Base-by-base conservation (phyloP, 2,329 filamentous ascomycete genomes). In the Clarireedia paspali region DNA sequence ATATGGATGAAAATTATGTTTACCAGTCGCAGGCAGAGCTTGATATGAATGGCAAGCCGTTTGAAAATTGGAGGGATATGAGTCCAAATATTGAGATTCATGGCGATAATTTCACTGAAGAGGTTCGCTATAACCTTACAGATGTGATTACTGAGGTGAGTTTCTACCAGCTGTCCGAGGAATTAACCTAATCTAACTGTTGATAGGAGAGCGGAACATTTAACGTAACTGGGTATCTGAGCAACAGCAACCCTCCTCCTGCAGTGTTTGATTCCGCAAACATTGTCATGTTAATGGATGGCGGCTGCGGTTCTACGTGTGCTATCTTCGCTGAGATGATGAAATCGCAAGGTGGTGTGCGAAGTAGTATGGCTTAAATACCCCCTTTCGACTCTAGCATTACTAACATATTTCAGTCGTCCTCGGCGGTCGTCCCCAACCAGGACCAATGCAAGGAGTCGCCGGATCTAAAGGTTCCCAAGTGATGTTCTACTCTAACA, bases 401-500 rank as follows among this genome's bases (percentile, higher is more conserved):
- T n/a, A 14, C 20, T 55, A 45, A 55, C 9, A 55, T 14, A 77
- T 34, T 76, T 4, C 77, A 77, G 60, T 79, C 34, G 38, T 39
- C 20, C 26, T 55, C 20, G 84, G 85, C 17, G 85, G 85, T 2
- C 77, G 80, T 0, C 78, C 83, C 0, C 70, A 71, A 14, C 64
- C 72, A 1, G 70, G 70, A 0, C 76, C 78, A 1, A 87, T 85
- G 72, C 82, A 86, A 71, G 77, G 75, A 4, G 73, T 85, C n/a
- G 82, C 83, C 15, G 84, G 84, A 17, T 77, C 81, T 42, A 82
- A 84, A 63, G 84, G 84, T 42, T 70, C 71, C 0, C 73, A 77
- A 57, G 14, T 55, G 5, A 14, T 44, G 9, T 38, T 15, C 15
- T 55, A 36, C 10, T 20, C 14, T 5, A 23, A 4, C 15, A 10